Base-by-base conservation (phyloP, 169 alveolate genomes). In the Eimeria falciformis region DNA sequence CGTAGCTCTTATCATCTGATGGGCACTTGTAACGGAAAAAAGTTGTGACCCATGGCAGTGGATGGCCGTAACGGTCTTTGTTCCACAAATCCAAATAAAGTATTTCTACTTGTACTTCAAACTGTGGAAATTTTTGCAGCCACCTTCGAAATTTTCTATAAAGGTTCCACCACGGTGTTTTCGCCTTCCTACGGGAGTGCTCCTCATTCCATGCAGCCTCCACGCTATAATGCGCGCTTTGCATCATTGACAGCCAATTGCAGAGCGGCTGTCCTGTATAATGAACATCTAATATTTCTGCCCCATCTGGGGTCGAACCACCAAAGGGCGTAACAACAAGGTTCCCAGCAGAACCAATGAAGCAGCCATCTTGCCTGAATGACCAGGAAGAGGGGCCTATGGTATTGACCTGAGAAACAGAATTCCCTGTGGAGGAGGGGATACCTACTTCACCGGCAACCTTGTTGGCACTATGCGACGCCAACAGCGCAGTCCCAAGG, bases 51-150 rank as follows among this genome's bases (percentile, higher is more conserved):
- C 93, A 87, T 27, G 93, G 93, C 86, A 71, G 12, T 0, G 93
- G 79, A 5, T 87, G 53, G 37, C 93, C 93, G 33, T 46, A 87
- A 5, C 93, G 45, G 55, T 87, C 93, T 65, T 87, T 79, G 53
- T 71, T 37, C 85, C 87, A 87, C 93, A 87, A 33, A 33, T 14
- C 73, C 18, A 87, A 2, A 66, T 87, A 71, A 25, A 45, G 43
- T 29, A 73, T 17, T 7, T 25, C 53, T 3, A 47, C 71, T 9
- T 50, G 46, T 5, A 87, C n/a, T 29, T 27, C 55, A 18, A 87
- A 78, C 53, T 29, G 77, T 1, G 93, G 93, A 37, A 87, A 87
- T 27, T 29, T 11, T 25, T 55, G n/a, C 40, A 43, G 1, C 71
- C 84, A 46, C 25, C 45, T 21, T 40, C 9, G 11, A 17, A 85